Percentiles rank a stretch among this genome's conserved stretches.
Evolutionary conservation across 768 basidiomycete genomes (phyloP).

Genomic region (Dioszegia hungarica): DNA sequence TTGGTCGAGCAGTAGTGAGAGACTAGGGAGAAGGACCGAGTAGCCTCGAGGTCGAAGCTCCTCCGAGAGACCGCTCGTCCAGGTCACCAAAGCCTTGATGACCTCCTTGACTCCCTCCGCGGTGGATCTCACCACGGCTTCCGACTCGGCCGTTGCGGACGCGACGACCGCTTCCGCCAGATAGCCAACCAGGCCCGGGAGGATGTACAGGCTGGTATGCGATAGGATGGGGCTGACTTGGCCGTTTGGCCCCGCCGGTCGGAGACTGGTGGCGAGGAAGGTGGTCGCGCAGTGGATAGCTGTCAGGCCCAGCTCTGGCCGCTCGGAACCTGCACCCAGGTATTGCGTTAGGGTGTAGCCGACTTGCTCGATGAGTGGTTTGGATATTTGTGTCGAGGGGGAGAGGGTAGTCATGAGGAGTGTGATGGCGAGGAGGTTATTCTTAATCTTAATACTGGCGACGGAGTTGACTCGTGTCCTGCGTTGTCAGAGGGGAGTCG

Average conservation of each 20-base stretch:
- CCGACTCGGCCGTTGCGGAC: constrained; percentile 56
- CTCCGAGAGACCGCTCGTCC: constrained; percentile 59
- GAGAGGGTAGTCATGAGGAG: constrained; percentile 78
- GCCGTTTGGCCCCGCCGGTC: constrained; percentile 56
- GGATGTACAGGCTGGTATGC: constrained; percentile 64
- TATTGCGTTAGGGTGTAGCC: constrained; percentile 81
- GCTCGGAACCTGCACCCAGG: constrained; percentile 57
- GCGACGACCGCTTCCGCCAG: constrained; percentile 64
- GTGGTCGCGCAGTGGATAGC: constrained; percentile 89
- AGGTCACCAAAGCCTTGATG: constrained; percentile 69
- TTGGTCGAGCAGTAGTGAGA: constrained; percentile 65
- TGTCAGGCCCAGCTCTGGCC: constrained; percentile 70
- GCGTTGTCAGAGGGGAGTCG: neutral
- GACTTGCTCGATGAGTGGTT: constrained; percentile 71
- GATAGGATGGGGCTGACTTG: constrained; percentile 53
- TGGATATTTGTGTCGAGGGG: constrained; percentile 61
- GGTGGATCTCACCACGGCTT: constrained; percentile 43
- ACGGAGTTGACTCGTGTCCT: constrained; percentile 71
- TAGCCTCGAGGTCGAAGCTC: constrained; percentile 60
- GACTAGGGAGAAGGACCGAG: constrained; percentile 68
- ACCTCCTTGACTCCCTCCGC: constrained; percentile 69
- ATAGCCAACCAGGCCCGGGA: constrained; percentile 78
- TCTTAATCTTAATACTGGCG: constrained; percentile 77
- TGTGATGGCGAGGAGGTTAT: constrained; percentile 79
- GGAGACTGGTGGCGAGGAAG: constrained; percentile 64